Conservation (phyloP, 257 asterid species). For the Nicotiana obtusifolia region DNA sequence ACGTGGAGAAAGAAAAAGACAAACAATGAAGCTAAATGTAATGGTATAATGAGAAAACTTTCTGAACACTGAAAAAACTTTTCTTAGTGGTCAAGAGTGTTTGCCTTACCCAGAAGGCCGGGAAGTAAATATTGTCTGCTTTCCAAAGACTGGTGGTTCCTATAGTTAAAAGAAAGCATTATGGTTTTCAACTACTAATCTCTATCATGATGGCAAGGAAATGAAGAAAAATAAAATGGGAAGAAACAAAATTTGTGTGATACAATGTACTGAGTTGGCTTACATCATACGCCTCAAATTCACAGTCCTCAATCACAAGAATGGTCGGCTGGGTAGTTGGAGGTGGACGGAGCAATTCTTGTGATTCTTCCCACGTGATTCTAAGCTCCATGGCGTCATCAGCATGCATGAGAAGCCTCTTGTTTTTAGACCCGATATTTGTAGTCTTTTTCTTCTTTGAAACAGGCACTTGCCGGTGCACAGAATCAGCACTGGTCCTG, state of each 20-base stretch:
- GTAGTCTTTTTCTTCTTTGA: constrained; percentile 63
- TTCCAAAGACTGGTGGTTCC: constrained; percentile 93
- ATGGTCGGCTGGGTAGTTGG: constrained; percentile 51
- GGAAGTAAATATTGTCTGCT: constrained; percentile 64
- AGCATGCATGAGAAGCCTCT: constrained; percentile 69
- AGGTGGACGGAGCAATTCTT: constrained; percentile 71
- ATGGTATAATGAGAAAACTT: background rate
- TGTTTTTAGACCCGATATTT: constrained; percentile 59
- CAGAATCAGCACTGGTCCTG: constrained; percentile 42
- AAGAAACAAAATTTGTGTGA: background rate
- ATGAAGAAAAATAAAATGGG: background rate
- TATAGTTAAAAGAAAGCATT: constrained; percentile 17
- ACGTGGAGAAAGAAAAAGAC: background rate
- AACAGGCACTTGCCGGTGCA: constrained; percentile 22
- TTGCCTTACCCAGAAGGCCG: constrained; percentile 64
- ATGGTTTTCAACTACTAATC: background rate
- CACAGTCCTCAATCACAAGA: constrained; percentile 53
- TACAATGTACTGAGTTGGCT: constrained; percentile 1
- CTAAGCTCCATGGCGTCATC: constrained; percentile 71
- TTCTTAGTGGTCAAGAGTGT: background rate
- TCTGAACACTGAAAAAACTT: background rate
- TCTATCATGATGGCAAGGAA: background rate
- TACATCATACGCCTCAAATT: constrained; percentile 79
- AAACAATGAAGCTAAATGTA: background rate
- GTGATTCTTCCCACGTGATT: constrained; percentile 89